These are phyloP conservation scores for Epichloe brachyelytri DNA, from an alignment of 2,329 filamentous ascomycete genomes.

Conservation along the genomic window DNA sequence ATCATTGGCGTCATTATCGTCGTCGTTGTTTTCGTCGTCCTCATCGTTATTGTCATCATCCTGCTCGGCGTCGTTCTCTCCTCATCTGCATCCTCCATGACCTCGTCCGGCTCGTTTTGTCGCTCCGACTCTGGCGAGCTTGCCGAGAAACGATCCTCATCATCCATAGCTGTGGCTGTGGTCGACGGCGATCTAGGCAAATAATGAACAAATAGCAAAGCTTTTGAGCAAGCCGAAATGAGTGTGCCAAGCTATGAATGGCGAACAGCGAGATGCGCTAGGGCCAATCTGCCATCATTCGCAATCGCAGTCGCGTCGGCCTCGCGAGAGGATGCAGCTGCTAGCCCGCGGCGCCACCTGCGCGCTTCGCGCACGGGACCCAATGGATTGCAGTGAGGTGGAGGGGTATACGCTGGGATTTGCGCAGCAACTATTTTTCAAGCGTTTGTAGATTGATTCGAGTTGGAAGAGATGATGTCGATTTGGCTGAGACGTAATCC, in stretches of 20 bases:
- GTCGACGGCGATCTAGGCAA: neutral
- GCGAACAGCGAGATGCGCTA: neutral
- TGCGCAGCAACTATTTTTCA: too few relatives aligned
- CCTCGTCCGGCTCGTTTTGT: slow-evolving; percentile 39
- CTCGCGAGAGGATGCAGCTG: neutral
- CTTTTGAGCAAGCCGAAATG: neutral
- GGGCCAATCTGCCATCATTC: neutral
- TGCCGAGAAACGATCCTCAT: slow-evolving; percentile 20
- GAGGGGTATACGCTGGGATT: too few relatives aligned
- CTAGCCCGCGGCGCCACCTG: neutral
- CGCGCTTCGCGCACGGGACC: neutral
- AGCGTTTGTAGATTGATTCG: too few relatives aligned
- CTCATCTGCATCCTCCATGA: slow-evolving; percentile 39
- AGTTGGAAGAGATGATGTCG: too few relatives aligned
- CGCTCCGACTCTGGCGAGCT: slow-evolving; percentile 22
- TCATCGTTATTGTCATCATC: slow-evolving; percentile 25
- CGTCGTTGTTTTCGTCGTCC: slow-evolving; percentile 22
- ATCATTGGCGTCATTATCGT: slow-evolving; percentile 27
- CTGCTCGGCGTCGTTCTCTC: slow-evolving; percentile 25
- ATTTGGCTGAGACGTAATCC: too few relatives aligned
- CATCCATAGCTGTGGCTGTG: slow-evolving; percentile 14
- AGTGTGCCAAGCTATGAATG: neutral
- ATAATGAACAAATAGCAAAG: neutral
- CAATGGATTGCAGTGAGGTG: neutral
- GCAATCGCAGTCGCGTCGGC: neutral